These are phyloP conservation scores for Curvularia hawaiiensis DNA, from an alignment of 2,329 filamentous ascomycete genomes.

Conservation along the genomic window DNA sequence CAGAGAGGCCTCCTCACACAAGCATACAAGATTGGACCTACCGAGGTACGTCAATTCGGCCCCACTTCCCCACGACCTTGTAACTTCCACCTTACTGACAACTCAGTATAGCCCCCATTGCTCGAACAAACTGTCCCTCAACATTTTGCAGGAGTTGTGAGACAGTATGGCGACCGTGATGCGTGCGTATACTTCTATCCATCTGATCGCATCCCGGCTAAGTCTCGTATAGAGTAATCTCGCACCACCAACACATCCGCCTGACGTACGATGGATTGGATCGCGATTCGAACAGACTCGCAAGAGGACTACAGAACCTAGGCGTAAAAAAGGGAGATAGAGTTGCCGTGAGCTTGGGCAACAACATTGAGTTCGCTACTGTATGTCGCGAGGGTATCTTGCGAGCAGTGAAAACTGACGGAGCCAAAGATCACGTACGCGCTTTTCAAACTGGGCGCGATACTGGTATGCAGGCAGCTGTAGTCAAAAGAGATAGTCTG, in stretches of 20 bases:
- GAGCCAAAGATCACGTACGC: constrained; percentile 70
- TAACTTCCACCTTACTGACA: constrained; percentile 15
- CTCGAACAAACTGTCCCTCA: constrained; percentile 71
- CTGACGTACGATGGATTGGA: constrained; percentile 81
- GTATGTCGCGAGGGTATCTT: constrained; percentile 49
- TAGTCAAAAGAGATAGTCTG: too few relatives aligned
- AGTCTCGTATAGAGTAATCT: constrained; percentile 56
- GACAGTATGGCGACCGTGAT: constrained; percentile 65
- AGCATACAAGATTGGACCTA: constrained; percentile 40
- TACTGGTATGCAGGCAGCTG: constrained; percentile 62
- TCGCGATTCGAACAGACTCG: constrained; percentile 74
- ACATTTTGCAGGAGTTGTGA: constrained; percentile 72
- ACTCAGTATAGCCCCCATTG: constrained; percentile 62
- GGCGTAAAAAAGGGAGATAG: constrained; percentile 83
- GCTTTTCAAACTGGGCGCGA: constrained; percentile 89
- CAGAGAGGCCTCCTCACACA: constrained; percentile 40
- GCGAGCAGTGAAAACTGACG: constrained; percentile 13
- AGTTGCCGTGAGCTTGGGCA: constrained; percentile 86
- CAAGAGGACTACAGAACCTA: constrained; percentile 68
- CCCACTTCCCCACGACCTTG: background rate
- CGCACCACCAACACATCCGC: constrained; percentile 63
- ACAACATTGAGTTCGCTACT: constrained; percentile 80
- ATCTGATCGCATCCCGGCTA: constrained; percentile 1
- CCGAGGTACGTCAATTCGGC: constrained; percentile 32
- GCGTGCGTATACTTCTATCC: constrained; percentile 52